A percentile compares a stretch with the other conserved stretches of the same genome.
These are phyloP conservation scores for Annulohypoxylon bovei DNA, from an alignment of 495 filamentous ascomycete genomes.

Conservation along the genomic window DNA sequence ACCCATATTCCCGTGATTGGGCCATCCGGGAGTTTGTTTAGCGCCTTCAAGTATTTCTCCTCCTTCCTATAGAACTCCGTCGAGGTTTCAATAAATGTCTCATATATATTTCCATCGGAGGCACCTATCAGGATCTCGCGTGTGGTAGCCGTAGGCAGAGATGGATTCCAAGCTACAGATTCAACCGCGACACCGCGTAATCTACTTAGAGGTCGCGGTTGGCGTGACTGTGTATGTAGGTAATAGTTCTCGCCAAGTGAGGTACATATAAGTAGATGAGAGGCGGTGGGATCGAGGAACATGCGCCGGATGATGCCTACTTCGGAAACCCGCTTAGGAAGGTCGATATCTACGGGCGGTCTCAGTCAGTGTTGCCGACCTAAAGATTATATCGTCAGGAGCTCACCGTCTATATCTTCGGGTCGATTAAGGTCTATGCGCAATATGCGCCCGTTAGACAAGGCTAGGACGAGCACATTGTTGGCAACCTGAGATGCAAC, in stretches of 20 bases:
- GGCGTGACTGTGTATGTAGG: conserved; percentile 91
- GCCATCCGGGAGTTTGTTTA: conserved; percentile 82
- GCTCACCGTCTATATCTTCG: conserved; percentile 90
- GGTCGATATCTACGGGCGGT: conserved; percentile 80
- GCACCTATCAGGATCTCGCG: conserved; percentile 94
- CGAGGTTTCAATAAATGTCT: conserved; percentile 92
- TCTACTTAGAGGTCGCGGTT: conserved; percentile 81
- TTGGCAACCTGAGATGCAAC: conserved; percentile 97
- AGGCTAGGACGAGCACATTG: conserved; percentile 90
- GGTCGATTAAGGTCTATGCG: conserved; percentile 94
- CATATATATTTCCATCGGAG: conserved; percentile 92
- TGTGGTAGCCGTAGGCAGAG: conserved; percentile 93
- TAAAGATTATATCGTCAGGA: neutral
- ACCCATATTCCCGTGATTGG: conserved; percentile 84
- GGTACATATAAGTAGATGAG: conserved; percentile 91
- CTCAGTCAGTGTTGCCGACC: neutral
- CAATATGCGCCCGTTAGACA: conserved; percentile 87
- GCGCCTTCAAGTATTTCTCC: conserved; percentile 84
- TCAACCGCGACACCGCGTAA: conserved; percentile 89
- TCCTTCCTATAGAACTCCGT: conserved; percentile 94
- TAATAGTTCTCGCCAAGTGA: conserved; percentile 96
- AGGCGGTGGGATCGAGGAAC: conserved; percentile 97
- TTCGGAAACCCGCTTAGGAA: conserved; percentile 92
- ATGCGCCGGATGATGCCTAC: conserved; percentile 90
- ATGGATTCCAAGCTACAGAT: conserved; percentile 93